phyloP scores from a whole-genome alignment of 2,329 filamentous ascomycete species.

The Scedosporium aurantiacum region DNA sequence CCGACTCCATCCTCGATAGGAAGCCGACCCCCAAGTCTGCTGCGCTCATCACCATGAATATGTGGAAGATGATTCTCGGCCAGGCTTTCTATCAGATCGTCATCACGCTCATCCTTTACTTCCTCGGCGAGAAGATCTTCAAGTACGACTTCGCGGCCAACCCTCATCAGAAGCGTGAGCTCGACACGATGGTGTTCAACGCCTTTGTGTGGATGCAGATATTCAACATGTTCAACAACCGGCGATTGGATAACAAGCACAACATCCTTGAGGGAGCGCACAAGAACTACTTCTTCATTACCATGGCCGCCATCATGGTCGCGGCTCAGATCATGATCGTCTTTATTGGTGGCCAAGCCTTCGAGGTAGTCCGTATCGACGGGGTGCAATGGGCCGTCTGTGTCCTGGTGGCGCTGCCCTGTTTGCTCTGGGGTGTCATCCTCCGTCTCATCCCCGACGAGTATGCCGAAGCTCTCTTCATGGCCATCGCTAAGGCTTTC shows the following conservation, averaged over 20 bases:
- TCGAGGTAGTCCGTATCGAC: slow-evolving; percentile 30
- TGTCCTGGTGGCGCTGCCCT: slow-evolving; percentile 35
- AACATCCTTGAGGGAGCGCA: slow-evolving; percentile 49
- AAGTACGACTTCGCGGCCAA: slow-evolving; percentile 29
- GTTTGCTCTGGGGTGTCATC: slow-evolving; percentile 36
- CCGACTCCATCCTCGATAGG: slow-evolving; percentile 39
- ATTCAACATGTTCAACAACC: slow-evolving; percentile 58
- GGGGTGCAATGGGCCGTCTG: slow-evolving; percentile 44
- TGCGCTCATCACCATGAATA: slow-evolving; percentile 58
- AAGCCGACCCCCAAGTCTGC: slow-evolving; percentile 49
- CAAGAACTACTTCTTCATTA: slow-evolving; percentile 46
- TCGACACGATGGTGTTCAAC: slow-evolving; percentile 57
- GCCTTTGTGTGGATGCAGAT: slow-evolving; percentile 65
- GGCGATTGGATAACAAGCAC: slow-evolving; percentile 50
- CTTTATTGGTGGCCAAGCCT: slow-evolving; percentile 44
- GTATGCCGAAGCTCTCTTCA: slow-evolving; percentile 7
- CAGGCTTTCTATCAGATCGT: slow-evolving; percentile 49
- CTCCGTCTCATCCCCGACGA: slow-evolving; percentile 39
- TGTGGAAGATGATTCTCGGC: slow-evolving; percentile 58
- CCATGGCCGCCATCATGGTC: slow-evolving; percentile 46
- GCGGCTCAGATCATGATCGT: slow-evolving; percentile 46
- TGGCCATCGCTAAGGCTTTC: slow-evolving; percentile 1
- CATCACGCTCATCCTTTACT: slow-evolving; percentile 49
- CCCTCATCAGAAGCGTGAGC: slow-evolving; percentile 28
- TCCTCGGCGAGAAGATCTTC: slow-evolving; percentile 46